Percentiles rank a stretch among this genome's conserved stretches.
Evolutionary conservation across 768 basidiomycete genomes (phyloP).

Genomic region (Gelatoporia subvermispora): DNA sequence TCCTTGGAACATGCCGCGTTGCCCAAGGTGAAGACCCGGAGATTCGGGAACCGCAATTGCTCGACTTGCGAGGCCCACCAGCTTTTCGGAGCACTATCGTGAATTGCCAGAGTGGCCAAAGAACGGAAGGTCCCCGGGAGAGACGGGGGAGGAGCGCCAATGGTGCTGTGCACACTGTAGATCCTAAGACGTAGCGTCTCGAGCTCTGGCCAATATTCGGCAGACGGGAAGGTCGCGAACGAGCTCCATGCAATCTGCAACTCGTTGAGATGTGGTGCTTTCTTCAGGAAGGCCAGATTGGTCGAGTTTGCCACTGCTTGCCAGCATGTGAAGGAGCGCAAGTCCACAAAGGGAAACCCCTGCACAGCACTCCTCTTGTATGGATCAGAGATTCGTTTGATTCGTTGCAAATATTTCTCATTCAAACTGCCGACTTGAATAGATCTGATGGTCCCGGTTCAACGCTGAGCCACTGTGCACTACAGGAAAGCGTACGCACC

Average conservation of each 20-base stretch:
- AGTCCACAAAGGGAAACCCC: not conserved
- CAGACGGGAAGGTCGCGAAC: not conserved
- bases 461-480: too few relatives aligned
- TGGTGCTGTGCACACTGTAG: not conserved
- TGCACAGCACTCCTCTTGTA: too few relatives aligned
- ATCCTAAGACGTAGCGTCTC: not conserved
- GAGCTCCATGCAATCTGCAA: too few relatives aligned
- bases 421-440: too few relatives aligned
- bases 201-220: not conserved
- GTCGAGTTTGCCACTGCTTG: not conserved
- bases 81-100: not conserved
- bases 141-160: not conserved
- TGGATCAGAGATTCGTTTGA: too few relatives aligned
- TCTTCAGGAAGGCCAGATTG: not conserved
- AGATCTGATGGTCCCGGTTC: too few relatives aligned
- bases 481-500: too few relatives aligned
- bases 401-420: too few relatives aligned
- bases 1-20: not conserved
- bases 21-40: constrained; percentile 11
- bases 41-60: constrained; percentile 7
- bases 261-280: not conserved
- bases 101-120: not conserved
- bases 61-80: not conserved
- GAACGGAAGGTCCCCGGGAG: not conserved
- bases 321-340: not conserved